These are phyloP conservation scores for Fusarium algeriense DNA, from an alignment of 2,329 filamentous ascomycete genomes.

Conservation along the genomic window DNA sequence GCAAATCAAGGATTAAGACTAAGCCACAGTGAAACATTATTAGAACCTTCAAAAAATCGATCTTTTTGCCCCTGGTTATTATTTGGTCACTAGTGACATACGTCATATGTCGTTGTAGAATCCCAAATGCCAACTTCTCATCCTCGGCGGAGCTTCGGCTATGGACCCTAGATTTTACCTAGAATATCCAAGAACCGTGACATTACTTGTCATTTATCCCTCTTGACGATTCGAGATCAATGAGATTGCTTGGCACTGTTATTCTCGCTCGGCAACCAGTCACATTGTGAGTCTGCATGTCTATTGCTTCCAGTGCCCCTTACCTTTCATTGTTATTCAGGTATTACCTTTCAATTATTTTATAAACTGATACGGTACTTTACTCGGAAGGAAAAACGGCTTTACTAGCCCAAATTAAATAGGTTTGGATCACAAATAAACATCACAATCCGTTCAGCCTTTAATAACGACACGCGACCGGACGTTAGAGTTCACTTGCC, in stretches of 20 bases:
- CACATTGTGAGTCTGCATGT: neutral
- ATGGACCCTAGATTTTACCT: neutral
- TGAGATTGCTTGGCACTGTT: neutral
- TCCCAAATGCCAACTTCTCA: neutral
- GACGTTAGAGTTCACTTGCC: neutral
- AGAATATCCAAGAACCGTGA: slow-evolving; percentile 4
- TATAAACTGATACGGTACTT: neutral
- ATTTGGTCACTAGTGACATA: slow-evolving; percentile 5
- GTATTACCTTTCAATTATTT: neutral
- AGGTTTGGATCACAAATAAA: neutral
- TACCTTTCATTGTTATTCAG: neutral
- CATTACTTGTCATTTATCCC: neutral
- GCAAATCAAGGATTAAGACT: neutral
- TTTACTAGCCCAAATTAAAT: neutral
- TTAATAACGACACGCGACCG: neutral
- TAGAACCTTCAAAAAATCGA: neutral
- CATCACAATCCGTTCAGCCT: neutral
- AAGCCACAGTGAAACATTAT: slow-evolving; percentile 28
- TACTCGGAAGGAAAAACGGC: no score
- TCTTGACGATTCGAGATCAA: neutral
- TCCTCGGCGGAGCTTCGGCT: neutral
- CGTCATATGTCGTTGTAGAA: slow-evolving; percentile 10
- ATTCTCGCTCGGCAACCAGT: neutral
- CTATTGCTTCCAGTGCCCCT: no score
- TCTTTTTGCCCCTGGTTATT: neutral